Conservation (phyloP, 148 eudicot species). For the Rhododendron ovatum region DNA sequence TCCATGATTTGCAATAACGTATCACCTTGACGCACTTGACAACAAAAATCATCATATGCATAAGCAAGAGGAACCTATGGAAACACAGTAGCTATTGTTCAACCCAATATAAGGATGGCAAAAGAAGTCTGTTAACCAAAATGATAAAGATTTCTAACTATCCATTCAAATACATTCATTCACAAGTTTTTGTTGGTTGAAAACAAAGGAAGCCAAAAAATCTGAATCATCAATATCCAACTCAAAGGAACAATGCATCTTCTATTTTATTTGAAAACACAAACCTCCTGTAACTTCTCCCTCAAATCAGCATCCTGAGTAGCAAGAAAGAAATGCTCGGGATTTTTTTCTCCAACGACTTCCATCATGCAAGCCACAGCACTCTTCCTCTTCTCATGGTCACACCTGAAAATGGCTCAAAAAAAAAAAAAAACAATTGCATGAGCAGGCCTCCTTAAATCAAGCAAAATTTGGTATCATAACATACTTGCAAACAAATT, state of each 20-base stretch:
- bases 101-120: neutral
- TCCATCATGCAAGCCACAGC: conserved; percentile 72
- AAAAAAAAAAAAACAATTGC: neutral
- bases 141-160: neutral
- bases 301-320: conserved; percentile 76
- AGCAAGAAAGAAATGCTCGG: conserved; percentile 88
- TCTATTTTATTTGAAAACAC: neutral
- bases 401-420: conserved; percentile 53
- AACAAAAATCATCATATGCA: neutral
- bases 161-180: neutral
- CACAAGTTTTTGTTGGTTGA: neutral
- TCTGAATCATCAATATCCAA: neutral
- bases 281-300: conserved; percentile 60
- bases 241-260: neutral
- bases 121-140: neutral
- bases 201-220: neutral
- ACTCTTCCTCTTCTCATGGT: conserved; percentile 72
- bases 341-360: conserved; percentile 60
- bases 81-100: neutral
- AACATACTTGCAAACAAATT: neutral
- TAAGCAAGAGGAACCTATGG: neutral
- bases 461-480: neutral
- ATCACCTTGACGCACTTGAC: neutral
- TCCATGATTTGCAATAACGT: neutral
- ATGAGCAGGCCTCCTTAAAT: neutral